Evolutionary conservation across 805 yeast species (phyloP).

Genomic region (Dipodascopsis uninucleata): DNA sequence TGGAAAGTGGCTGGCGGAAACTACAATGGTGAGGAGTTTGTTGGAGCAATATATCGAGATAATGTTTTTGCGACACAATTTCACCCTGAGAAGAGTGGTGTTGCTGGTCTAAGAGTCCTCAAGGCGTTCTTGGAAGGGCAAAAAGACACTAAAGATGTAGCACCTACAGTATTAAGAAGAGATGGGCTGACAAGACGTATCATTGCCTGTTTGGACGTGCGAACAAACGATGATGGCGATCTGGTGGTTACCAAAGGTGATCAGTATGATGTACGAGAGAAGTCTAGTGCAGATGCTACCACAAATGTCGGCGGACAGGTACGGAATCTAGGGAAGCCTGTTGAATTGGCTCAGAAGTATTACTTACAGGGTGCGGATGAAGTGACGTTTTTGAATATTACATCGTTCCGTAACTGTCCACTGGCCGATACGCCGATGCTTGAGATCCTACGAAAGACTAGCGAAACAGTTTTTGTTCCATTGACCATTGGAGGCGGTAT

Average conservation of each 20-base stretch:
- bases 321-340: constrained; percentile 94
- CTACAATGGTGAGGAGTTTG: constrained; percentile 74
- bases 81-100: constrained; percentile 98
- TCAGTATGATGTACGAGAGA: constrained; percentile 94
- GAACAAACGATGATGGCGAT: constrained; percentile 91
- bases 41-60: constrained; percentile 74
- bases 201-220: constrained; percentile 95
- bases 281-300: constrained; percentile 32
- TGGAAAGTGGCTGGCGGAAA: constrained; percentile 73
- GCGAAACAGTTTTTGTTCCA: constrained; percentile 91
- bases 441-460: constrained; percentile 76
- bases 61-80: constrained; percentile 94
- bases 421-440: constrained; percentile 92
- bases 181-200: constrained; percentile 80
- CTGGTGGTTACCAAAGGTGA: constrained; percentile 98
- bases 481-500: constrained; percentile 98
- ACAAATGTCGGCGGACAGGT: constrained; percentile 52
- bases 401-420: constrained; percentile 94
- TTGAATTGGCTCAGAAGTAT: constrained; percentile 84
- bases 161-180: neutral
- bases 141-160: neutral
- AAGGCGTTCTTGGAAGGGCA: constrained; percentile 61
- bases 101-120: constrained; percentile 78
- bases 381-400: constrained; percentile 88
- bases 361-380: constrained; percentile 97